Percentiles rank a stretch among this genome's conserved stretches.
Evolutionary conservation across 1,284 basidiomycete species (phyloP).

Genomic region (Agroathelia rolfsii): DNA sequence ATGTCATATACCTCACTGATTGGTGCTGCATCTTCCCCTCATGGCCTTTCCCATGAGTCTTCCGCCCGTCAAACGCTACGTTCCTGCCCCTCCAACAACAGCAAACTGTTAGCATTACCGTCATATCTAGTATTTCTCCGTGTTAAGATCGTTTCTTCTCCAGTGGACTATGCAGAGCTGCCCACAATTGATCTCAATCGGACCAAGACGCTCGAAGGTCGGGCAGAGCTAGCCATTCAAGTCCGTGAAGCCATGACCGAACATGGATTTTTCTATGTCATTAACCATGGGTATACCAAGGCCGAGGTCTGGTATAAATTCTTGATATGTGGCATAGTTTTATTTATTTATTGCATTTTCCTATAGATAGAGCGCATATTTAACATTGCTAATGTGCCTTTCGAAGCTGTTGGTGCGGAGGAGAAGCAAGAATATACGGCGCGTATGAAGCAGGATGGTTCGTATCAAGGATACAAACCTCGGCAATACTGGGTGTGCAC

Average conservation of each 20-base stretch:
- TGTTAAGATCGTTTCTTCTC: too few species aligned
- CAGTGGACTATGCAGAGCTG: conserved; percentile 64
- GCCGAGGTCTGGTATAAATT: conserved; percentile 30
- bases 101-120: conserved; percentile 23
- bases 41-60: too few species aligned
- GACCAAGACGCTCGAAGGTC: conserved; percentile 35
- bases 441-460: conserved; percentile 38
- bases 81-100: conserved; percentile 23
- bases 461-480: conserved; percentile 52
- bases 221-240: conserved; percentile 33
- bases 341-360: too few species aligned
- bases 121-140: not conserved
- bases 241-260: conserved; percentile 48
- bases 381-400: conserved; percentile 54
- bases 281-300: conserved; percentile 45
- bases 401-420: conserved; percentile 38
- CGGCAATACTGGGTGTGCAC: conserved; percentile 41
- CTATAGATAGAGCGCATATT: conserved; percentile 42
- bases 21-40: too few species aligned
- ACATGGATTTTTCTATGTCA: conserved; percentile 54
- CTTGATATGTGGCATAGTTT: not conserved
- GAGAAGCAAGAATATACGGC: conserved; percentile 48
- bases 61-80: too few species aligned
- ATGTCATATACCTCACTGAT: too few species aligned
- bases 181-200: conserved; percentile 54